Evolutionary conservation across 495 filamentous ascomycete species (phyloP), one percentile per base, ranked within the genome.

Genomic region (Penicillium crystallinum): DNA sequence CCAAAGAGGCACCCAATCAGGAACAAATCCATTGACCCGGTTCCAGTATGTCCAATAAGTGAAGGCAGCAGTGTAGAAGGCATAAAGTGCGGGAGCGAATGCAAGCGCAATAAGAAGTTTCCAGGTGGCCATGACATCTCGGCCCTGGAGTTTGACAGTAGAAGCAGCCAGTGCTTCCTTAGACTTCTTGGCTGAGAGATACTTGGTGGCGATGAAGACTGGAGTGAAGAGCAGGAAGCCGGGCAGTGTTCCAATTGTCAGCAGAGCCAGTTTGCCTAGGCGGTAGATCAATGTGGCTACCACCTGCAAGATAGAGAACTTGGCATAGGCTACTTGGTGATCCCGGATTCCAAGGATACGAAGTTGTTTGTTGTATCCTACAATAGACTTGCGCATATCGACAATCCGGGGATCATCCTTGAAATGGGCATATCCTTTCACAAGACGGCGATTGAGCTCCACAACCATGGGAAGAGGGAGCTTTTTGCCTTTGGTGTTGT

Each of bases 61-160:
- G 30, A 96, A 79, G 8, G 85, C 47, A 25, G 79, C 68, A 5
- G 88, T 87, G 68, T 96, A 97, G 33, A 83, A 76, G 49, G 85
- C 83, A 67, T 97, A 97, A 4, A 96, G 76, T 6, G 89, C 72
- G 0, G 93, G 93, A 6, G 91, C 89, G 58, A 99, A 84, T 12
- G 84, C 90, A 61, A 97, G 76, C 27, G 92, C 82, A 21, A 97
- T 91, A 8, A 99, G 83, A 11, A 99, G 79, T 67, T 99, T 99
- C 93, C 93, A 99, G 0, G 93, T 97, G 0, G 93, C 93, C 77
- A 99, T 92, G 21, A 99, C 93, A 67, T 99, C 93, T 30, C 85
- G 81, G 15, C 89, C 93, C 65, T 95, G 86, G 23, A 99, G 80
- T 65, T 99, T 99, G 55, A 99, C 93, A 2, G 86, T 88, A 9